Conservation (phyloP, 805 yeast species). For the Blastobotrys robertii region DNA sequence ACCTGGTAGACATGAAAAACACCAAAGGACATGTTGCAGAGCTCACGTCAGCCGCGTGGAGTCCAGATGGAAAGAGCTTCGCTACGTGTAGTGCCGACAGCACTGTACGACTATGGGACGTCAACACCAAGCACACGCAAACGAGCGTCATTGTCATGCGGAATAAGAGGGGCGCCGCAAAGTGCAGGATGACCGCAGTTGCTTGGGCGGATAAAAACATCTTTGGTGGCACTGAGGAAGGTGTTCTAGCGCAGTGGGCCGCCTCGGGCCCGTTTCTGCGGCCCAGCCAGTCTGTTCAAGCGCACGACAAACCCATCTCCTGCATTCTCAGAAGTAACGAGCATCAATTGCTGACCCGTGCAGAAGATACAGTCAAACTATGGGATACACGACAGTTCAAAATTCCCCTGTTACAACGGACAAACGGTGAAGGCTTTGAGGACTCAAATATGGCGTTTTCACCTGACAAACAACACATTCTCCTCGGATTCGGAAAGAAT, state of each 20-base stretch:
- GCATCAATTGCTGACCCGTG: slow-evolving; percentile 16
- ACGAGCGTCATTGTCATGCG: slow-evolving; percentile 23
- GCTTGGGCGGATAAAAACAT: slow-evolving; percentile 13
- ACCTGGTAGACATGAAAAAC: slow-evolving; percentile 27
- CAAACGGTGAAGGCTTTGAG: slow-evolving; percentile 6
- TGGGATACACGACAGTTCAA: slow-evolving; percentile 24
- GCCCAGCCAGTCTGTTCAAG: slow-evolving; percentile 15
- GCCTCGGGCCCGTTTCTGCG: slow-evolving; percentile 20
- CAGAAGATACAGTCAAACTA: slow-evolving; percentile 19
- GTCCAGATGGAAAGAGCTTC: slow-evolving; percentile 17
- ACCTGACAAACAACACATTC: slow-evolving; percentile 20
- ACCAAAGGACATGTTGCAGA: slow-evolving; percentile 30
- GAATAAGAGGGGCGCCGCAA: slow-evolving; percentile 13
- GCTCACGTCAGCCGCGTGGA: slow-evolving; percentile 25
- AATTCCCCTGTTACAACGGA: slow-evolving; percentile 15
- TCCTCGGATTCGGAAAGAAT: slow-evolving; percentile 18
- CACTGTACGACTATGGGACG: slow-evolving; percentile 31
- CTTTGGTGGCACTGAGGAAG: slow-evolving; percentile 16
- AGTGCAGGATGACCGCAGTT: slow-evolving; percentile 11
- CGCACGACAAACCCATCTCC: slow-evolving; percentile 11
- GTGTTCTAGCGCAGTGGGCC: slow-evolving; percentile 20
- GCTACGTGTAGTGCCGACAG: slow-evolving; percentile 25
- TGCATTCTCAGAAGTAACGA: slow-evolving; percentile 7
- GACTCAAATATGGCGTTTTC: slow-evolving; percentile 15
- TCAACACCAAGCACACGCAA: slow-evolving; percentile 15